Evolutionary conservation across 2,329 filamentous ascomycete genomes (phyloP).

Genomic region (Aspergillus proliferans): DNA sequence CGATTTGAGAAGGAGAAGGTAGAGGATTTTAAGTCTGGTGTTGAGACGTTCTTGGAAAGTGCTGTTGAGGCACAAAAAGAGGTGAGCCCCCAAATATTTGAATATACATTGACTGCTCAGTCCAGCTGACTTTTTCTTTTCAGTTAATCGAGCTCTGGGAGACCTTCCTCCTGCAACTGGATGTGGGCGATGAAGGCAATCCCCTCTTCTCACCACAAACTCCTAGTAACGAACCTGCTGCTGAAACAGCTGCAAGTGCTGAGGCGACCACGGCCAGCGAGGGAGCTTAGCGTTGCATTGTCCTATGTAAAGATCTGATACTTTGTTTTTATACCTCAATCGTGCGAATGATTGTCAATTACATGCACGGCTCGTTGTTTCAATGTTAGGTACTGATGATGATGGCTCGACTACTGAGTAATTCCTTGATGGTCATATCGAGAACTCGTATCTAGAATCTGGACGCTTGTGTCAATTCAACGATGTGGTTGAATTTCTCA

Average conservation of each 20-base stretch:
- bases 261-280: slow-evolving; percentile 11
- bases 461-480: no score
- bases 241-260: slow-evolving; percentile 12
- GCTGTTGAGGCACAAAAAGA: slow-evolving; percentile 98
- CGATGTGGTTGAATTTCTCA: background rate
- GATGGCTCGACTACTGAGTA: background rate
- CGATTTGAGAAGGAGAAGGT: slow-evolving; percentile 96
- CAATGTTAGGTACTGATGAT: background rate
- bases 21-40: slow-evolving; percentile 96
- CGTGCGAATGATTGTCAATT: background rate
- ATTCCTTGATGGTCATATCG: no score
- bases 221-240: slow-evolving; percentile 10
- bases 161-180: slow-evolving; percentile 92
- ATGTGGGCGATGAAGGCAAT: slow-evolving; percentile 77
- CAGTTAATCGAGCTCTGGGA: slow-evolving; percentile 91
- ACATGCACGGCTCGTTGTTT: background rate
- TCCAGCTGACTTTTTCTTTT: slow-evolving; percentile 3
- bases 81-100: slow-evolving; percentile 49
- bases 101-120: background rate
- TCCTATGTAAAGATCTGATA: slow-evolving; percentile 9
- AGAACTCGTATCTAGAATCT: no score
- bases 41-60: slow-evolving; percentile 95
- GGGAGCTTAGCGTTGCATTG: slow-evolving; percentile 8
- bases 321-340: background rate
- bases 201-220: slow-evolving; percentile 37